Evolutionary conservation across 148 eudicot species (phyloP), one percentile per base, ranked within the genome.

Genomic region (Spergularia bocconei): DNA sequence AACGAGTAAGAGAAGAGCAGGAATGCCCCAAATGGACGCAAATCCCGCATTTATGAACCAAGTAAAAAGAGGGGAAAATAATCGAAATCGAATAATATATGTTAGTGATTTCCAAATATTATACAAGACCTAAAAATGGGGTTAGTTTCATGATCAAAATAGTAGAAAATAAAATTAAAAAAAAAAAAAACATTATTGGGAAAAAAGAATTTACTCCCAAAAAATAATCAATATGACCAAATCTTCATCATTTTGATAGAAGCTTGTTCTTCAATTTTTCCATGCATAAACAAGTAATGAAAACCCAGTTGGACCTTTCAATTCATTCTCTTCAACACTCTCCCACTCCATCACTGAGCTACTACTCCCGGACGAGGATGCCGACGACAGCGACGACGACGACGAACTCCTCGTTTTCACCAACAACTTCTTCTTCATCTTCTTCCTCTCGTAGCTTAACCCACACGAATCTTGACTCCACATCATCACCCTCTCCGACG

Each of bases 261-360:
- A 29, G 36, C 36, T 29, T 29, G 36, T 13, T 16, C 20, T 51
- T 68, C 74, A 80, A 50, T 72, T 85, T 73, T 89, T 92, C 98
- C 98, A 92, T 70, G 91, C 91, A 81, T 92, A 92, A 74, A 92
- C 89, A 13, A 92, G 84, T 73, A 92, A 79, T 21, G 98, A 92
- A 71, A 92, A 92, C 15, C 87, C 96, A 63, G 88, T 83, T 63
- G 92, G 92, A n/a, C 86, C 86, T 71, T 86, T 90, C 38, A 92
- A 58, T 47, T 90, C 96, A 73, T 86, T 86, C 75, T 92, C 98
- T 59, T 90, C 96, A 25, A 86, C 85, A 77, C 95, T 90, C 16
- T 82, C 97, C 97, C 97, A 91, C 33, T 90, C 97, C 91, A 91
- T 79, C 5, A 91, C 89, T 11, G 98, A 92, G 29, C 90, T 81